These are phyloP conservation scores for Saturnispora bothae DNA, from an alignment of 805 yeast species.

Conservation along the genomic window DNA sequence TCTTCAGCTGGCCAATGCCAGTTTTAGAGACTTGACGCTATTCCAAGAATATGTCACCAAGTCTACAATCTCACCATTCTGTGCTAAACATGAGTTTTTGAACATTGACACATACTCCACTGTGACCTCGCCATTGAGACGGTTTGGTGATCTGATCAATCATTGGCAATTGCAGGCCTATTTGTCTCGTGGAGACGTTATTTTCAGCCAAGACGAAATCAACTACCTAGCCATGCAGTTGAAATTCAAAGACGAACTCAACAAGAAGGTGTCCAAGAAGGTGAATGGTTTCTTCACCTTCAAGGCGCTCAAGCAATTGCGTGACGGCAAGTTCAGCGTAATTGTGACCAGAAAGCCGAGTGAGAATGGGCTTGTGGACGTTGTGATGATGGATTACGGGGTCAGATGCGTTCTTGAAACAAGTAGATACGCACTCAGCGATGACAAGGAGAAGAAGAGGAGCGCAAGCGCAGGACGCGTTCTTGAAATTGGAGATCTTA, in stretches of 20 bases:
- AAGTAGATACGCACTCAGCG: slow-evolving; percentile 20
- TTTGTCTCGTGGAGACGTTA: slow-evolving; percentile 22
- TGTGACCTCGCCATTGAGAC: slow-evolving; percentile 81
- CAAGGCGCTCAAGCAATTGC: slow-evolving; percentile 20
- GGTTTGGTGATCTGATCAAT: slow-evolving; percentile 69
- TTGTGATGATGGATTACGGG: slow-evolving; percentile 24
- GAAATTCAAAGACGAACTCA: slow-evolving; percentile 33
- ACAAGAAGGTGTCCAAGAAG: slow-evolving; percentile 21
- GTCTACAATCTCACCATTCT: slow-evolving; percentile 38
- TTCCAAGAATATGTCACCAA: slow-evolving; percentile 38
- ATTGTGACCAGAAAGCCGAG: slow-evolving; percentile 34
- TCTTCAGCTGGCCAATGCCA: slow-evolving; percentile 19
- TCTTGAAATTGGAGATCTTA: slow-evolving; percentile 35
- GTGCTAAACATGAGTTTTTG: slow-evolving; percentile 47
- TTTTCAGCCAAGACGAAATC: slow-evolving; percentile 28
- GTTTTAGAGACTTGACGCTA: slow-evolving; percentile 32
- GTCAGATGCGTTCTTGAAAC: slow-evolving; percentile 22
- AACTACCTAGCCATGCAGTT: slow-evolving; percentile 33
- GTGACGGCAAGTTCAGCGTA: slow-evolving; percentile 30
- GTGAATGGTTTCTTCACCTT: slow-evolving; percentile 23
- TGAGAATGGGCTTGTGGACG: slow-evolving; percentile 27
- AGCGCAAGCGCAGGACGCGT: slow-evolving; percentile 10
- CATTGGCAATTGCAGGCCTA: slow-evolving; percentile 63
- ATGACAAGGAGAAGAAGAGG: slow-evolving; percentile 10
- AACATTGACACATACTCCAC: slow-evolving; percentile 58